phyloP scores from a whole-genome alignment of 73 alveolate species.

The Urostyla sp. region DNA sequence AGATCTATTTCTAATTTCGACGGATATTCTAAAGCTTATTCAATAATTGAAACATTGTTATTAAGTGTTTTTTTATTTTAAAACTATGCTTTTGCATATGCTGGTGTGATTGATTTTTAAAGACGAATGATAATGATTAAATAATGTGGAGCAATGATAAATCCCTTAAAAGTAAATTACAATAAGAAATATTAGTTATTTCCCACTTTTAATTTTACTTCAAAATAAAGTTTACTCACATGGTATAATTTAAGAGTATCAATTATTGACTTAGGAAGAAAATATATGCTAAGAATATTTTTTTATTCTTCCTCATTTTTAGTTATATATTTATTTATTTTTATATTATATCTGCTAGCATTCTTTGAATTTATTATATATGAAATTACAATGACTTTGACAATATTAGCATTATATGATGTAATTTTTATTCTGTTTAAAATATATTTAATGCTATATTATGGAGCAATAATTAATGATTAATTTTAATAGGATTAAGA shows the following conservation, averaged over 20 bases:
- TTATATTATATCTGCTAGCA: conserved; percentile 8
- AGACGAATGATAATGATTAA: conserved; percentile 5
- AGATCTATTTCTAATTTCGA: no score
- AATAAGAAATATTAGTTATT: not conserved
- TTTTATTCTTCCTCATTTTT: conserved; percentile 37
- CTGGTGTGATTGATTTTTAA: no score
- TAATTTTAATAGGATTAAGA: conserved; percentile 14
- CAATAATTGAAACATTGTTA: no score
- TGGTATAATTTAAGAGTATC: conserved; percentile 39
- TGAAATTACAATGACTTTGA: not conserved
- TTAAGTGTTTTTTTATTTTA: no score
- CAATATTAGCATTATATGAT: not conserved
- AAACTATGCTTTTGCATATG: no score
- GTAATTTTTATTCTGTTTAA: conserved; percentile 2
- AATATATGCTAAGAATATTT: conserved; percentile 38
- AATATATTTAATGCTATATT: conserved; percentile 18
- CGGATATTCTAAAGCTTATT: no score
- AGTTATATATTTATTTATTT: not conserved
- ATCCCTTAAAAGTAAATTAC: conserved; percentile 20
- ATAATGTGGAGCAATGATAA: conserved; percentile 23
- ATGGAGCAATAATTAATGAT: conserved; percentile 36
- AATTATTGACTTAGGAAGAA: conserved; percentile 42
- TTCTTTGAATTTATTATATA: conserved; percentile 11
- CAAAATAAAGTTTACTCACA: conserved; percentile 13
- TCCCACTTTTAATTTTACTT: conserved; percentile 26